Base-by-base conservation (phyloP, 257 asterid species). In the Scutellaria minor region DNA sequence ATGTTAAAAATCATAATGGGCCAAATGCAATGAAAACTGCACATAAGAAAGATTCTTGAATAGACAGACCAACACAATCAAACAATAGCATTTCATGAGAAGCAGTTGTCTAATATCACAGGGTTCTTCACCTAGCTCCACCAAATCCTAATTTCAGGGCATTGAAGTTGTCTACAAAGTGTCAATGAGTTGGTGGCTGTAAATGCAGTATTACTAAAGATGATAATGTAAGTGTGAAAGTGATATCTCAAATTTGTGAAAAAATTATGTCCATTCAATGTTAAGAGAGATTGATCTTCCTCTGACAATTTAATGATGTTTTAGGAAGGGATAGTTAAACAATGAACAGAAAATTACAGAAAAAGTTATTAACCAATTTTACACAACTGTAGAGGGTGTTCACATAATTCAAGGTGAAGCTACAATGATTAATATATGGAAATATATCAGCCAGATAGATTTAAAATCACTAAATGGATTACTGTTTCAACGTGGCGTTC, bases 301-400 rank as follows among this genome's bases (percentile, higher is more conserved):
- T 18, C 18, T 18, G 18, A 18, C 18, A 18, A 0, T 24, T 24
- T 24, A 24, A 64, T 20, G 12, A 22, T 45, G 24, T 41, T 8
- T 62, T 41, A 64, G 45, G 56, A 64, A 64, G 70, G 11, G 42
- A 64, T 12, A 10, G 14, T 10, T 31, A 53, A 48, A 31, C 2
- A 22, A 65, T 27, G 50, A 27, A 51, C 63, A 39, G 41, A 47
- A 18, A 44, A 5, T 51, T 45, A 9, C 15, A 31, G 47, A 14
- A 2, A 24, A 54, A 12, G 31, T 47, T 6, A 12, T 72, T 61
- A 18, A 5, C 35, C 51, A 18, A 15, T 52, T 31, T n/a, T 6
- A 45, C 20, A 70, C 45, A 58, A 57, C 22, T 70, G 61, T 20
- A 7, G 39, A 48, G 14, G 50, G 76, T 37, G 53, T 6, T 60